Conservation (phyloP, 441 rosid genomes). For the Dalechampia spathulata region DNA sequence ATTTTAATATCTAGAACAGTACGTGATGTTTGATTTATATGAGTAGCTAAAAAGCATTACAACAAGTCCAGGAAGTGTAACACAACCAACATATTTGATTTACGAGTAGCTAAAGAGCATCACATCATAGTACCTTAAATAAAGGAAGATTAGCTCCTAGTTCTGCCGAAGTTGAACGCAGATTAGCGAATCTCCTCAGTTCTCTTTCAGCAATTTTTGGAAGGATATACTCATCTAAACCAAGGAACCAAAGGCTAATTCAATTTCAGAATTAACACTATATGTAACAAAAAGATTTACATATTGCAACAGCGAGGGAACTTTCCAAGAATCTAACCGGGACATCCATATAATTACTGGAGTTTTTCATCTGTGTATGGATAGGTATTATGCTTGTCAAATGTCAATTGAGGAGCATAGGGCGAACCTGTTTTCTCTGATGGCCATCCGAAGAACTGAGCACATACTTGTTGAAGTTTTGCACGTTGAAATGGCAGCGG, state of each 20-base stretch:
- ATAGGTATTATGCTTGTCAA: background rate
- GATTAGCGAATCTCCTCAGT: constrained; percentile 54
- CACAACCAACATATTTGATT: constrained; percentile 7
- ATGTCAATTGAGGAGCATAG: constrained; percentile 14
- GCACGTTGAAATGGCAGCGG: constrained; percentile 48
- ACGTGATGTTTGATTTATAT: background rate
- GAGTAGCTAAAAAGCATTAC: background rate
- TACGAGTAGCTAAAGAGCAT: constrained; percentile 2
- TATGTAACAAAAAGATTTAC: too few relatives aligned
- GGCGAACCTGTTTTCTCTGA: constrained; percentile 75
- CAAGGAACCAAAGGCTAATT: constrained; percentile 4
- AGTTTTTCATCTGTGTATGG: background rate
- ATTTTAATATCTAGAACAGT: background rate
- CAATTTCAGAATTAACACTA: too few relatives aligned
- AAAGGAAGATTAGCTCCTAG: constrained; percentile 44
- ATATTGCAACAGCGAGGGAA: background rate
- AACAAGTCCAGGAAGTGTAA: constrained; percentile 1
- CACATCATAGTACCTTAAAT: constrained; percentile 31
- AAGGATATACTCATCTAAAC: constrained; percentile 78
- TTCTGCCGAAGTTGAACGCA: constrained; percentile 41
- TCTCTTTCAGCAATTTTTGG: constrained; percentile 92
- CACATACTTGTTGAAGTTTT: constrained; percentile 57
- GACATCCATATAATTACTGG: constrained; percentile 2
- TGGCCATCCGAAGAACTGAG: constrained; percentile 71
- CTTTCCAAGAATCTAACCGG: background rate